Evolutionary conservation across 2,329 filamentous ascomycete genomes (phyloP).

Genomic region (Hypoxylon sp.): DNA sequence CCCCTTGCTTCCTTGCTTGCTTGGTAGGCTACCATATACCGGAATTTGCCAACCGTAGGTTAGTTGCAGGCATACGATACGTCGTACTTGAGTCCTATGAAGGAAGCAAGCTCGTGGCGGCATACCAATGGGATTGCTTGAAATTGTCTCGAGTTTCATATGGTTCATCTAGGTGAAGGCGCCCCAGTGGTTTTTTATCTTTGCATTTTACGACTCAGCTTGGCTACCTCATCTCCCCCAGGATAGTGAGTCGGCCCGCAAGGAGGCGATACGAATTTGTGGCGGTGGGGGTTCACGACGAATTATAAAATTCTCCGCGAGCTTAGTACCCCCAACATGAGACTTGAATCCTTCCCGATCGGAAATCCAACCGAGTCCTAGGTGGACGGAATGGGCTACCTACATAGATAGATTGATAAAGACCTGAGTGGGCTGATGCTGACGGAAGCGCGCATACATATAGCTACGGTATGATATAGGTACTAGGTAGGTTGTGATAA

Average conservation of each 20-base stretch:
- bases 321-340: slow-evolving; percentile 19
- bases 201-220: background rate
- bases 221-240: background rate
- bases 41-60: background rate
- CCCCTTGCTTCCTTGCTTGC: slow-evolving; percentile 10
- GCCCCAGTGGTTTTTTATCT: background rate
- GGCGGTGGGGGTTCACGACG: slow-evolving; percentile 13
- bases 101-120: background rate
- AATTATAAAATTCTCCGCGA: slow-evolving; percentile 31
- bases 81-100: background rate
- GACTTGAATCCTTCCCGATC: slow-evolving; percentile 30
- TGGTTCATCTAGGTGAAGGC: background rate
- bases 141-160: background rate
- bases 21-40: slow-evolving; percentile 7
- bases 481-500: slow-evolving; percentile 7
- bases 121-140: background rate
- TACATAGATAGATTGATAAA: slow-evolving; percentile 14
- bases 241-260: slow-evolving; percentile 9
- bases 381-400: slow-evolving; percentile 9
- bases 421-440: slow-evolving; percentile 29
- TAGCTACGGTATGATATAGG: background rate
- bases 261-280: slow-evolving; percentile 6
- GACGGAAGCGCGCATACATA: slow-evolving; percentile 16
- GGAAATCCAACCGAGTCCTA: slow-evolving; percentile 29
- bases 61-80: no score